Percentiles rank a stretch among this genome's conserved stretches.
Conservation (phyloP, 2,329 filamentous ascomycete species). For the Fusarium odoratissimum region DNA sequence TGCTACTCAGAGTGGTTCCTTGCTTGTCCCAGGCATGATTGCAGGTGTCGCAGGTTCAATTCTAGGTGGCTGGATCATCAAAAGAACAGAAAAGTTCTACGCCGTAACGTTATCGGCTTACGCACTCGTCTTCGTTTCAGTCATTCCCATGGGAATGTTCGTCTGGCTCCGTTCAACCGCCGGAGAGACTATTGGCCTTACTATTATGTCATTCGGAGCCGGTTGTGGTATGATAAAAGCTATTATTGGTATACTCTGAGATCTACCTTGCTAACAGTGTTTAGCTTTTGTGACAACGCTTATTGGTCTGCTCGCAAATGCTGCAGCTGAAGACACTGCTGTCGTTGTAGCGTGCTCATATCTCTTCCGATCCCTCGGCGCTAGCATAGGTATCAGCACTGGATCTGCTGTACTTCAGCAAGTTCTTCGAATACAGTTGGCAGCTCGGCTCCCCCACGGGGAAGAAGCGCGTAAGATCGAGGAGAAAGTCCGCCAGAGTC, state of each 20-base stretch:
- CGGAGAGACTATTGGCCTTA: constrained; percentile 68
- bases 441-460: constrained; percentile 63
- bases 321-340: constrained; percentile 74
- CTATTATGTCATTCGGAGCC: constrained; percentile 57
- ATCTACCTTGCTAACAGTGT: background rate
- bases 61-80: constrained; percentile 73
- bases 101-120: constrained; percentile 72
- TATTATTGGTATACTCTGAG: background rate
- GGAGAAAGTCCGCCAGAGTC: constrained; percentile 73
- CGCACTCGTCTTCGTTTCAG: constrained; percentile 62
- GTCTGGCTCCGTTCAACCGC: constrained; percentile 59
- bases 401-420: constrained; percentile 79
- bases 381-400: constrained; percentile 79
- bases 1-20: constrained; percentile 72
- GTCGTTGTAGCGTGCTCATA: constrained; percentile 84
- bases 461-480: constrained; percentile 74
- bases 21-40: constrained; percentile 74
- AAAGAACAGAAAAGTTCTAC: constrained; percentile 77
- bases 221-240: constrained; percentile 48
- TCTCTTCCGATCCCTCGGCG: constrained; percentile 81
- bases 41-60: constrained; percentile 73
- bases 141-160: constrained; percentile 66
- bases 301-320: constrained; percentile 78
- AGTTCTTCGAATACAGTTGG: constrained; percentile 68
- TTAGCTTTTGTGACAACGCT: constrained; percentile 63